phyloP scores from a whole-genome alignment of 495 filamentous ascomycete species.

The Acidomyces sp. region DNA sequence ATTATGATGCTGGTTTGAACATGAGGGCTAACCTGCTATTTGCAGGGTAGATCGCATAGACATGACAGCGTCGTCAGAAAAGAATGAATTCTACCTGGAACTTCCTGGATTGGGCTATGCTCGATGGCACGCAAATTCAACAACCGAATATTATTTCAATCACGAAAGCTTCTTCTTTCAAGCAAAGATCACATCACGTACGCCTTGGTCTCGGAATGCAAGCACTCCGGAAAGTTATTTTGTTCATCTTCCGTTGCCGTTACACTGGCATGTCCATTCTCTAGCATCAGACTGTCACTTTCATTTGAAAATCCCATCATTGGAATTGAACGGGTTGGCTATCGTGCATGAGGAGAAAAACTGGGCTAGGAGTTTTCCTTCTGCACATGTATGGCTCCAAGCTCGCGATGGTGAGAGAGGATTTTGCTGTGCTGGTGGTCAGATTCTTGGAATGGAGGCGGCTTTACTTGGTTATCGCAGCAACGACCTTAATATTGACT shows the following conservation, averaged over 20 bases:
- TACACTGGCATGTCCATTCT: slow-evolving; percentile 39
- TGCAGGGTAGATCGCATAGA: slow-evolving; percentile 20
- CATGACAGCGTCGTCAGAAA: slow-evolving; percentile 14
- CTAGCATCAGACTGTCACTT: slow-evolving; percentile 28
- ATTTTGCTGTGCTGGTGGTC: slow-evolving; percentile 32
- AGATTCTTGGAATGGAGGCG: slow-evolving; percentile 33
- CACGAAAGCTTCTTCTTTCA: slow-evolving; percentile 24
- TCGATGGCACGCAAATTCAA: slow-evolving; percentile 18
- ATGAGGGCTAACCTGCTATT: too few relatives aligned
- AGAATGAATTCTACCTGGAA: slow-evolving; percentile 24
- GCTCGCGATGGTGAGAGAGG: slow-evolving; percentile 20
- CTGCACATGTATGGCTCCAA: slow-evolving; percentile 35
- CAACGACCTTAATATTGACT: slow-evolving; percentile 22
- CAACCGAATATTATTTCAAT: slow-evolving; percentile 22
- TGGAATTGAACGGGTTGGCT: slow-evolving; percentile 22
- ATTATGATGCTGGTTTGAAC: too few relatives aligned
- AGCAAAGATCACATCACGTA: slow-evolving; percentile 23
- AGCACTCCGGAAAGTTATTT: slow-evolving; percentile 26
- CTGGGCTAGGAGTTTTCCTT: slow-evolving; percentile 34
- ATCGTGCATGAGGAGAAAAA: slow-evolving; percentile 37
- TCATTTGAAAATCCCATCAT: slow-evolving; percentile 20
- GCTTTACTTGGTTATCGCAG: slow-evolving; percentile 33
- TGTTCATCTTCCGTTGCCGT: slow-evolving; percentile 30
- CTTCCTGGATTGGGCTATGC: slow-evolving; percentile 23
- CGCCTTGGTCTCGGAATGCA: slow-evolving; percentile 23